A percentile compares a stretch with the other conserved stretches of the same genome.
Conservation (phyloP, 2,329 filamentous ascomycete genomes). For the Paracorniculantispora psalliotae region DNA sequence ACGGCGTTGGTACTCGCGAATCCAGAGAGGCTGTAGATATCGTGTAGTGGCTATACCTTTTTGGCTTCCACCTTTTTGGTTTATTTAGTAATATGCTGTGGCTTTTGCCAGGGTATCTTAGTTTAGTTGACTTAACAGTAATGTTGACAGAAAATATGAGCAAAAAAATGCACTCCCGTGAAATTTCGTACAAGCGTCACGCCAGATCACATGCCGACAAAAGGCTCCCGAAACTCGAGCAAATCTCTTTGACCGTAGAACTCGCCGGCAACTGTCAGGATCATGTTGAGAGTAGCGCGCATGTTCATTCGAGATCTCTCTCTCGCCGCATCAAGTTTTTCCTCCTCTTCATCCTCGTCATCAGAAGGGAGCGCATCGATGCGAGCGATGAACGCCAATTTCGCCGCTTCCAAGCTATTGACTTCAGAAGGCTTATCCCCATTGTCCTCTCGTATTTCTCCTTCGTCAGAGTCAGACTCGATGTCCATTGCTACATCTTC, state of each 20-base stretch:
- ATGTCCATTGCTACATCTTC: conserved; percentile 42
- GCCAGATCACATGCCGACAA: conserved; percentile 29
- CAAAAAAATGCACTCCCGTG: neutral
- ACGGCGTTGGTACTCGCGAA: conserved; percentile 9
- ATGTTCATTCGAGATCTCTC: conserved; percentile 43
- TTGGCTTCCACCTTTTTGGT: conserved; percentile 1
- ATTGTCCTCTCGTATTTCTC: conserved; percentile 26
- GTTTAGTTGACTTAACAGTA: neutral
- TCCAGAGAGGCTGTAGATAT: conserved; percentile 7
- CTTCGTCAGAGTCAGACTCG: conserved; percentile 32
- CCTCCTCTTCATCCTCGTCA: conserved; percentile 18
- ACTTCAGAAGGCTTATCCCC: conserved; percentile 19
- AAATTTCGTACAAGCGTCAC: neutral
- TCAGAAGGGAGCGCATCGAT: conserved; percentile 29
- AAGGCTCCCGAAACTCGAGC: conserved; percentile 66
- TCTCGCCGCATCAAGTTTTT: conserved; percentile 23
- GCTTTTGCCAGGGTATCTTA: conserved; percentile 11
- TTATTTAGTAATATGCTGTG: neutral
- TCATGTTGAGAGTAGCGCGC: conserved; percentile 83
- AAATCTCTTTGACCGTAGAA: conserved; percentile 86
- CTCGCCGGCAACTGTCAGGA: conserved; percentile 81
- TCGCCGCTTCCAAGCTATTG: conserved; percentile 41
- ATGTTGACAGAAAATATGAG: neutral
- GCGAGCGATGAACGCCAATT: conserved; percentile 42
- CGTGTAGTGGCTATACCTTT: neutral